Evolutionary conservation across 208 protist species (phyloP).

Genomic region (Sergeia podlipaevii): DNA sequence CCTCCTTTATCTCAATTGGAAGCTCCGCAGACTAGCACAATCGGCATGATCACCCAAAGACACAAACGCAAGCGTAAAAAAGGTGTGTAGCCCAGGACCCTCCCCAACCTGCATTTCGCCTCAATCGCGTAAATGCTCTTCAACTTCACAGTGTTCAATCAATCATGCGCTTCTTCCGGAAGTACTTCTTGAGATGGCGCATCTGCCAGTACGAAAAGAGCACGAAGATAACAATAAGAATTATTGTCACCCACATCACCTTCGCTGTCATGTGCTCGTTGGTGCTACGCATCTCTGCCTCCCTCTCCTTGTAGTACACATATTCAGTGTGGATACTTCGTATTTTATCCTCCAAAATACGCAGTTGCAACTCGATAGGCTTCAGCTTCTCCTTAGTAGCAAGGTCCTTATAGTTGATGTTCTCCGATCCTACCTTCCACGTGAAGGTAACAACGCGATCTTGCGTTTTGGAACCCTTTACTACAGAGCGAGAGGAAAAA

Average conservation of each 20-base stretch:
- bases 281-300: constrained; percentile 83
- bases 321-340: constrained; percentile 81
- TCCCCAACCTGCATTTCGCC: too few species aligned
- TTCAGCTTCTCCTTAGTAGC: constrained; percentile 86
- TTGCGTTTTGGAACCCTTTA: constrained; percentile 16
- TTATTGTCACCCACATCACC: constrained; percentile 59
- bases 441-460: constrained; percentile 26
- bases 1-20: too few species aligned
- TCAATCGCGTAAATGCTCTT: too few species aligned
- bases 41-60: too few species aligned
- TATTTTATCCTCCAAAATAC: constrained; percentile 84
- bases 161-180: constrained; percentile 90
- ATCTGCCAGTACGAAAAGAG: constrained; percentile 70
- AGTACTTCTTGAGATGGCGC: constrained; percentile 78
- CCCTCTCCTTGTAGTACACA: constrained; percentile 81
- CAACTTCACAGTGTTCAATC: constrained; percentile 43
- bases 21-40: too few species aligned
- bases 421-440: constrained; percentile 43
- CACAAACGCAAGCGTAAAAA: too few species aligned
- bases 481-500: constrained; percentile 46
- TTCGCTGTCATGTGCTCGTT: constrained; percentile 79
- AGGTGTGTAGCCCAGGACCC: too few species aligned
- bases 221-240: constrained; percentile 62
- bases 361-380: constrained; percentile 89
- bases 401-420: constrained; percentile 60